Conservation (phyloP, 75 land plant genomes). For the Ceratopteris richardii region DNA sequence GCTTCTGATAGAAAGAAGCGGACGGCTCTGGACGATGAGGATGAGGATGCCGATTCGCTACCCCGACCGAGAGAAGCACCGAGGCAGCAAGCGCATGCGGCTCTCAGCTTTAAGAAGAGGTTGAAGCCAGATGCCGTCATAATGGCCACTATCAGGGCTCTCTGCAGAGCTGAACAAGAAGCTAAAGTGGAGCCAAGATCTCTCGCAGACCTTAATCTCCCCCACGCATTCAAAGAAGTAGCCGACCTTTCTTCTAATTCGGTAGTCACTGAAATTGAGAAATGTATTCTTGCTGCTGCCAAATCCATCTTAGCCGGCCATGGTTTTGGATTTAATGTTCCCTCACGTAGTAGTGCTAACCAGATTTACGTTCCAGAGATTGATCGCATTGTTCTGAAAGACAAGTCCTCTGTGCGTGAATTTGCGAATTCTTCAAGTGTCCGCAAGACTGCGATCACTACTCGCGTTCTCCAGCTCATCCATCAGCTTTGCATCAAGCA, state of each 20-base stretch:
- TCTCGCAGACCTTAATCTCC: conserved; percentile 54
- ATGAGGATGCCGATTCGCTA: no score
- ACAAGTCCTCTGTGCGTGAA: conserved; percentile 59
- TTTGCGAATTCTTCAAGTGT: conserved; percentile 61
- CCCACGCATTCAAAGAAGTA: conserved; percentile 74
- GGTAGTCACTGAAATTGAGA: conserved; percentile 59
- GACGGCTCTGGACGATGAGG: no score
- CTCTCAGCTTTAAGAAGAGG: conserved; percentile 37
- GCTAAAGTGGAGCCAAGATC: conserved; percentile 28
- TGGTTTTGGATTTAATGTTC: conserved; percentile 74
- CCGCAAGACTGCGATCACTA: conserved; percentile 74
- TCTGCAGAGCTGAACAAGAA: conserved; percentile 18
- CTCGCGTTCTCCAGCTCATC: conserved; percentile 66
- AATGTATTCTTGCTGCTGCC: conserved; percentile 37
- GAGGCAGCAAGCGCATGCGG: conserved; percentile 17
- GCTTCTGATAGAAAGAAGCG: no score
- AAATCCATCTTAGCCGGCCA: conserved; percentile 64
- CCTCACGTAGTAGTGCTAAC: conserved; percentile 61
- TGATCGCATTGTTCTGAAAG: conserved; percentile 82
- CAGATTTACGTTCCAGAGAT: conserved; percentile 92
- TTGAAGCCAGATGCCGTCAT: conserved; percentile 62
- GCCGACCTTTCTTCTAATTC: conserved; percentile 49
- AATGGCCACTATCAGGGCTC: conserved; percentile 37
- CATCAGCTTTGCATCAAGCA: conserved; percentile 67
- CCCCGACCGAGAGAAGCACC: no score